Evolutionary conservation across 2,329 filamentous ascomycete genomes (phyloP).

Genomic region (Phaeosphaeriaceae sp.): DNA sequence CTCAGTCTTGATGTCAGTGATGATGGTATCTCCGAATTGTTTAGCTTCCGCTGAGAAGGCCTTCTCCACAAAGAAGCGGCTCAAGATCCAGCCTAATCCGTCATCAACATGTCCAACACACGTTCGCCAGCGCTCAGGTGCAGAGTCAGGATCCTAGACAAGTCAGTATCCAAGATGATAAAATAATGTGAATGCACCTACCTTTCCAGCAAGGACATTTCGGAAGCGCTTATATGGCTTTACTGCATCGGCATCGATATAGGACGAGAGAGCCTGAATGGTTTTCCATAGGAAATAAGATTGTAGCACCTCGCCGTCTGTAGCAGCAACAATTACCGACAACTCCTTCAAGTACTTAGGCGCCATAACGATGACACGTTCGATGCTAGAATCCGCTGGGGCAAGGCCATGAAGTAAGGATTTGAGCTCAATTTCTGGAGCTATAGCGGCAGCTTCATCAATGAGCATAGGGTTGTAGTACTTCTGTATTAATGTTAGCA

Average conservation of each 20-base stretch:
- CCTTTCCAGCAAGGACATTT: conserved; percentile 66
- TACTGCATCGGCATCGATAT: conserved; percentile 65
- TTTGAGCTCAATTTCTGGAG: conserved; percentile 63
- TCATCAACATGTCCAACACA: conserved; percentile 66
- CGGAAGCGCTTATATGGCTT: conserved; percentile 65
- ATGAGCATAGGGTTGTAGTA: conserved; percentile 70
- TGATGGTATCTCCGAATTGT: conserved; percentile 70
- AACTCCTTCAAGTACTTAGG: conserved; percentile 67
- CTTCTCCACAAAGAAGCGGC: conserved; percentile 73
- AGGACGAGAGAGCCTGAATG: conserved; percentile 59
- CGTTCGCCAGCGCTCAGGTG: conserved; percentile 69
- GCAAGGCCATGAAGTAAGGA: conserved; percentile 60
- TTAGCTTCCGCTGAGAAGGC: conserved; percentile 72
- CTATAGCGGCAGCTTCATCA: conserved; percentile 60
- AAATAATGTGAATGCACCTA: conserved; percentile 7
- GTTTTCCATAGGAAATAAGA: conserved; percentile 71
- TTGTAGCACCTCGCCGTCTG: conserved; percentile 62
- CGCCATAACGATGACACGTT: conserved; percentile 64
- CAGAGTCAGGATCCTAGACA: conserved; percentile 62
- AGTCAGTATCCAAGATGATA: conserved; percentile 18
- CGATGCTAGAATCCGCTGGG: conserved; percentile 57
- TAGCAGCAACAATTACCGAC: conserved; percentile 61
- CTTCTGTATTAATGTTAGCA: conserved; percentile 45
- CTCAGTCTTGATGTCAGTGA: conserved; percentile 71
- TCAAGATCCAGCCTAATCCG: conserved; percentile 70